Evolutionary conservation across 352 stramenopile species (phyloP).

Genomic region (Blastocystis sp.): DNA sequence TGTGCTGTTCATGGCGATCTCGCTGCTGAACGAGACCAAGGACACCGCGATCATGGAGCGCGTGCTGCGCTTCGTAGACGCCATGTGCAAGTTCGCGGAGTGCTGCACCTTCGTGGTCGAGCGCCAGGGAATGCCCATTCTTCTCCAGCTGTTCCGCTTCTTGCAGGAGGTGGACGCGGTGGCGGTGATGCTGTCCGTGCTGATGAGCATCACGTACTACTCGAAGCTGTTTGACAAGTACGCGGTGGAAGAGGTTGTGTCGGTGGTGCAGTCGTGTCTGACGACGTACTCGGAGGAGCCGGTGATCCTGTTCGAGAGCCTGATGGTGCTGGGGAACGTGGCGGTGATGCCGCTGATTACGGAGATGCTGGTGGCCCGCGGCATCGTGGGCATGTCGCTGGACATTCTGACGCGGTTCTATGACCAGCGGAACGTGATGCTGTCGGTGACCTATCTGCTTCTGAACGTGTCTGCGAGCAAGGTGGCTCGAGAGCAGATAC

Average conservation of each 20-base stretch:
- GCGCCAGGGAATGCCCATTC: background rate
- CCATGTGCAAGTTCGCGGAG: conserved; percentile 44
- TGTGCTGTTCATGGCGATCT: conserved; percentile 52
- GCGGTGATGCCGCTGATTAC: background rate
- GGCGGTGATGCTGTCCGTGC: conserved; percentile 8
- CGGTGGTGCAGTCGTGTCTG: conserved; percentile 3
- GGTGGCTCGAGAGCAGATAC: conserved; percentile 36
- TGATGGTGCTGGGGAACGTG: conserved; percentile 28
- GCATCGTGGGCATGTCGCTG: background rate
- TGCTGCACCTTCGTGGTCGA: conserved; percentile 43
- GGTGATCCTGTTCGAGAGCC: conserved; percentile 24
- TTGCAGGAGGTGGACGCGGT: background rate
- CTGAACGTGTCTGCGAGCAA: background rate
- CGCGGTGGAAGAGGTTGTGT: conserved; percentile 47
- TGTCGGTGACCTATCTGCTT: background rate
- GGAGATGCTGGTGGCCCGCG: conserved; percentile 52
- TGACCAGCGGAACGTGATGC: background rate
- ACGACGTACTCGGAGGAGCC: background rate
- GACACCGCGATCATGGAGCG: conserved; percentile 35
- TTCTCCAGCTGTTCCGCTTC: conserved; percentile 52
- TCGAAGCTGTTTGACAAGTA: conserved; percentile 2
- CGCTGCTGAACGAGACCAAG: conserved; percentile 29
- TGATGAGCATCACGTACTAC: conserved; percentile 55
- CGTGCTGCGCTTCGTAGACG: conserved; percentile 20
- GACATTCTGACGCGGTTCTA: background rate